Evolutionary conservation across 2,329 filamentous ascomycete species (phyloP), one percentile per base, ranked within the genome.

Genomic region (Penicillium sclerotigenum): DNA sequence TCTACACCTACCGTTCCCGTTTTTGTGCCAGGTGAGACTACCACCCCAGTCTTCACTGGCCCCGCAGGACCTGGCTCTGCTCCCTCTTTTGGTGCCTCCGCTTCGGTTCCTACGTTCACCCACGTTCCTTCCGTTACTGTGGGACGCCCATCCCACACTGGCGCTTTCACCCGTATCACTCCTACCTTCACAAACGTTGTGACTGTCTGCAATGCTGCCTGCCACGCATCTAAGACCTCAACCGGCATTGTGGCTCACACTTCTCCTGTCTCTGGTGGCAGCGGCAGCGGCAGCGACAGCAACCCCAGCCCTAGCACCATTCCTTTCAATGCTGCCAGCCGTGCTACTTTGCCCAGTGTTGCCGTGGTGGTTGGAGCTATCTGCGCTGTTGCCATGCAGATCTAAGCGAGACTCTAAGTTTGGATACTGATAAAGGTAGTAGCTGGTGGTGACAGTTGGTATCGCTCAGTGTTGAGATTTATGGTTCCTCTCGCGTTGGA

Each of bases 321-420:
- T 24, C 43, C 60, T 3, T 68, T 59, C 61, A 68, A 65, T 56
- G 66, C 62, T 11, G 67, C 66, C 24, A 65, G 65, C 33, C 63
- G 65, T 29, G 54, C 60, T 37, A 60, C 65, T 37, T 47, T 67
- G 24, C 67, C 67, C 45, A 61, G 60, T 33, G 26, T 65, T 13
- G 63, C 64, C 10, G 56, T 62, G 9, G 57, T 58, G n/a, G 50
- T 69, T 28, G 66, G 66, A 42, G 64, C 63, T 26, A 36, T 66
- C 33, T 54, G 47, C 45, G 59, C 61, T 20, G 52, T 59, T 48
- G 62, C 59, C 34, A 60, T 69, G 59, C 65, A 68, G 56, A 47
- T 67, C 43, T 68, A 61, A 65, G 50, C 55, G 20, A n/a, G 1
- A 4, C 40, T 16, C 5, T 26, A 4, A 14, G 10, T 37, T 29